Evolutionary conservation across 108 stramenopile genomes (phyloP).

Genomic region (Nitzschia inconspicua): DNA sequence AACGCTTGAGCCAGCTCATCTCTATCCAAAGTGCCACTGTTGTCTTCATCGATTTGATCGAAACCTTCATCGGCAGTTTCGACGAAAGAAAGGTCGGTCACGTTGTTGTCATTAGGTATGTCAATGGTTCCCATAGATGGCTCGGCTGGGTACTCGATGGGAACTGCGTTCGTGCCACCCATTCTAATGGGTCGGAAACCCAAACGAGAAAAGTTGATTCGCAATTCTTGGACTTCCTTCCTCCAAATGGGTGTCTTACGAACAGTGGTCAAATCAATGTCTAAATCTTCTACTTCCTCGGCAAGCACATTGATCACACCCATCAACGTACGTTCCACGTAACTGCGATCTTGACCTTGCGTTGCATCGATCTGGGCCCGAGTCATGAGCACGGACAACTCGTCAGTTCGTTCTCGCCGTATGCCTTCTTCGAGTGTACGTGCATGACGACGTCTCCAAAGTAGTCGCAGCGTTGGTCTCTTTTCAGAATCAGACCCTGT

Average conservation of each 20-base stretch:
- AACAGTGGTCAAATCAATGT: slow-evolving; percentile 50
- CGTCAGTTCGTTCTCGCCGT: slow-evolving; percentile 32
- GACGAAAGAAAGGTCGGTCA: slow-evolving; percentile 8
- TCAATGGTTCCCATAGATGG: background rate
- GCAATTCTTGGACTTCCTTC: slow-evolving; percentile 72
- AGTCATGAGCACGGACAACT: slow-evolving; percentile 12
- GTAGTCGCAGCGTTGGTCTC: slow-evolving; percentile 13
- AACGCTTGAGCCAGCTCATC: slow-evolving; percentile 75
- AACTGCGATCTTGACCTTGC: slow-evolving; percentile 29
- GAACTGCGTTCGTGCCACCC: slow-evolving; percentile 45
- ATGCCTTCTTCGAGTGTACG: slow-evolving; percentile 65
- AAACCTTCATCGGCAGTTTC: slow-evolving; percentile 79
- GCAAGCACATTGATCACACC: slow-evolving; percentile 78
- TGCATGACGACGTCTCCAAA: slow-evolving; percentile 59
- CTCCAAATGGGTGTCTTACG: slow-evolving; percentile 59
- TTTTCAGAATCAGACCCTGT: background rate
- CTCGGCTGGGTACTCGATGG: background rate
- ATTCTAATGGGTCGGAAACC: slow-evolving; percentile 70
- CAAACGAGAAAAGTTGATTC: slow-evolving; percentile 72
- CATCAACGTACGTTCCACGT: slow-evolving; percentile 65
- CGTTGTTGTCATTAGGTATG: no score
- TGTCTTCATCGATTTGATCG: slow-evolving; percentile 75
- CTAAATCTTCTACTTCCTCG: slow-evolving; percentile 66
- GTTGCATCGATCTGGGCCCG: slow-evolving; percentile 14
- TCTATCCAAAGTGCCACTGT: slow-evolving; percentile 68